Percentiles rank a stretch among this genome's conserved stretches.
Evolutionary conservation across 441 rosid genomes (phyloP).

Genomic region (Theobroma grandiflorum): DNA sequence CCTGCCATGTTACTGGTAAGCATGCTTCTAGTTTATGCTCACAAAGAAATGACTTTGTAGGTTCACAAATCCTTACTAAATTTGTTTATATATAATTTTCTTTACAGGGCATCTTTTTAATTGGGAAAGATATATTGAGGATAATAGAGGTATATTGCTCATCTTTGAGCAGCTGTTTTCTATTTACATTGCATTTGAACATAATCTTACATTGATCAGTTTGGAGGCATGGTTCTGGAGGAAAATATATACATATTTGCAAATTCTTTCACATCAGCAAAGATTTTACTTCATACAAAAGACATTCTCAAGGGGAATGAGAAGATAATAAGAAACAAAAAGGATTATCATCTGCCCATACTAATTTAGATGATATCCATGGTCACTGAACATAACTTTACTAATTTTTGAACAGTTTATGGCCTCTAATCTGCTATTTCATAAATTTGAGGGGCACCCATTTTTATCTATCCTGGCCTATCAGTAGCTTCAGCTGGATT

Average conservation of each 20-base stretch:
- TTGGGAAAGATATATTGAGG: constrained; percentile 77
- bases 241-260: neutral
- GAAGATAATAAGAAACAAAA: neutral
- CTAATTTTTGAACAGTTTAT: neutral
- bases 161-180: neutral
- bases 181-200: neutral
- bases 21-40: constrained; percentile 7
- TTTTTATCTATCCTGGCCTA: neutral
- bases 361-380: neutral
- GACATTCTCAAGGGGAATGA: neutral
- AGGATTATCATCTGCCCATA: neutral
- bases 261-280: neutral
- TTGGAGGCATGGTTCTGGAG: neutral
- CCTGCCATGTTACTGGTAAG: constrained; percentile 91
- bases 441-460: neutral
- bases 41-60: neutral
- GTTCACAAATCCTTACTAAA: constrained; percentile 7
- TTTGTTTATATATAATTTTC: constrained; percentile 24
- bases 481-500: neutral
- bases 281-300: neutral
- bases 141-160: constrained; percentile 65
- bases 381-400: neutral
- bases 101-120: constrained; percentile 74
- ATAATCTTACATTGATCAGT: neutral
- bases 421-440: neutral